Evolutionary conservation across 495 filamentous ascomycete species (phyloP), one percentile per base, ranked within the genome.

Genomic region (Terfezia claveryi): DNA sequence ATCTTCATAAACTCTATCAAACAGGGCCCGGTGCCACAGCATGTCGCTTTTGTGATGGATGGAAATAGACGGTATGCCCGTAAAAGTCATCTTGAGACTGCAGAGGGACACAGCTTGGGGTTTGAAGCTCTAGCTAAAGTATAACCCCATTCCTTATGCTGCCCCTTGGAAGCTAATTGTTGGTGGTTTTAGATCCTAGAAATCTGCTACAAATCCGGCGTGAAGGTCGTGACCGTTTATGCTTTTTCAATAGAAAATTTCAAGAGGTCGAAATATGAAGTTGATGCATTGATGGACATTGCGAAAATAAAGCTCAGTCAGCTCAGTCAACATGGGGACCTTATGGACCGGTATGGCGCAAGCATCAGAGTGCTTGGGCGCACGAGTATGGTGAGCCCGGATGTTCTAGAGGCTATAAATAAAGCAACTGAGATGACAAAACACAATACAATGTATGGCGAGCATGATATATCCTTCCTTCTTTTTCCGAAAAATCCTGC

Each of bases 161-260:
- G 1, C 27, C 27, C 27, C 7, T 32, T 1, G 27, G 27, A 32
- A 32, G 27, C 27, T 32, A 32, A 32, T 32, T 7, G 27, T 32
- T 4, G 27, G 7, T 32, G 27, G 27, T 32, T 32, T 8, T 63
- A 87, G 83, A 85, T 96, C 52, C 80, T 98, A 12, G 91, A 98
- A 69, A 84, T 98, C 36, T 96, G 92, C 74, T 98, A 96, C 71
- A 91, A 92, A 64, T 85, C 82, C 56, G 91, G 91, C 16, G 83
- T 98, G 36, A 83, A 87, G 67, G 87, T 92, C 4, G 91, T 98
- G 12, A 95, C 91, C 0, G 84, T 98, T 54, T 98, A 96, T 68
- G 91, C 91, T 5, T 98, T 98, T 73, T 91, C 84, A 62, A 93
- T 96, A 66, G 91, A 96, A 69, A 98, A 98, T 70, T 98, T 95